Evolutionary conservation across 208 protist species (phyloP), one percentile per base, ranked within the genome.

Genomic region (Borovskyia barvae): DNA sequence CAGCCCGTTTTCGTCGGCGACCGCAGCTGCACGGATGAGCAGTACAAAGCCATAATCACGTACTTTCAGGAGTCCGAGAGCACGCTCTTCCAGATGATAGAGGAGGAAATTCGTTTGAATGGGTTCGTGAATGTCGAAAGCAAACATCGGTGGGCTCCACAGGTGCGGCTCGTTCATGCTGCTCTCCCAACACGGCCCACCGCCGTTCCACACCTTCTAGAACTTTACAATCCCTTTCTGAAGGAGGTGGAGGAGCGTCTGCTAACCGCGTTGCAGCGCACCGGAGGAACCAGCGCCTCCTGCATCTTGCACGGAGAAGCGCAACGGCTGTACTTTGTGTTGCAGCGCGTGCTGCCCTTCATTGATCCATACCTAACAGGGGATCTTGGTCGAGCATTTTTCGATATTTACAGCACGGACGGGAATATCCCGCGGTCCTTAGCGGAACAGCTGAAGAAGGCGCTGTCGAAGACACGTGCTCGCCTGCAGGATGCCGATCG

Each of bases 1-100:
- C 87, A 93, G 35, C 83, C 87, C 9, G 72, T 74, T n/a, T 87
- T 93, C 57, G 72, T 58, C 22, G 73, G 74, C 5, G 79, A 82
- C 47, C 54, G 39, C n/a, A 64, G 58, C 46, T 85, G 82, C 66
- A 87, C 72, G 1, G 83, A 93, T 42, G 83, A 90, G 14, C 63
- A 89, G 53, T 87, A 87, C 72, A 59, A 62, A 9, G 50, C 63
- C 9, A 26, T 93, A 15, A 69, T 93, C 11, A 35, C 40, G 42
- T 63, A 76, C 26, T 93, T 87, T 47, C 41, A 57, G n/a, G 39
- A 62, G 19, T 58, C 71, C 60, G 62, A 87, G 48, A 72, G 35
- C 42, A 45, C 49, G 12, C 65, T 88, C 14, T 54, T 70, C 30
- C 61, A 67, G 51, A 36, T 74, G 1, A 62, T 79, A 25, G 61